Evolutionary conservation across 1,284 basidiomycete genomes (phyloP), one percentile per base, ranked within the genome.

Genomic region (Cryptococcus hybrid): DNA sequence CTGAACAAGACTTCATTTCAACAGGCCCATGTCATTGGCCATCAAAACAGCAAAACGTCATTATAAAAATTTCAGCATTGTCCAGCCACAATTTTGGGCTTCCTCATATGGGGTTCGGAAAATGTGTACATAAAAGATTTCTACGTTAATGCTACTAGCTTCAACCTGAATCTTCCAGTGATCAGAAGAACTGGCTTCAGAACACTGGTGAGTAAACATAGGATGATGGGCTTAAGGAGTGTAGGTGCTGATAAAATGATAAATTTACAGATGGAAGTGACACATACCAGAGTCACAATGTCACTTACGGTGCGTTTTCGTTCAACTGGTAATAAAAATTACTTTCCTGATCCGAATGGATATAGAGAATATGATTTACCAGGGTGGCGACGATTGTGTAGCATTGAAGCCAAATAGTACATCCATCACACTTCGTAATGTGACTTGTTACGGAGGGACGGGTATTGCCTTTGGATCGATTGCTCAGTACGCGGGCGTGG

Each of bases 51-150:
- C 7, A 78, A 73, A 76, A 81, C 48, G 85, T 77, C 2, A 66
- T 71, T 0, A 77, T 87, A 11, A 76, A 73, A 79, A 84, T 70
- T 86, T 86, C 71, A 77, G 72, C 11, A 83, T 88, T 56, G 74
- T 83, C 36, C 80, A 82, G 8, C 86, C 82, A 50, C 85, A 85
- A 13, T 87, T 87, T 74, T 88, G 84, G 85, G 84, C 84, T 60
- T 84, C 85, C 78, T 83, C 1, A 80, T 85, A 13, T 82, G 82
- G 9, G 80, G 85, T 51, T 83, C 82, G n/a, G 70, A 67, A 45
- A 76, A 84, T 57, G 79, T 88, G 5, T 42, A 61, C 36, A 63
- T 63, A 48, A 61, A 64, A 47, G 60, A 68, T 52, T 66, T 82
- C 43, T 85, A 86, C 65, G 84, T 85, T 69, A 85, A 86, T 68